phyloP scores from a whole-genome alignment of 306 rosid genomes.

The Boehmeria nivea region DNA sequence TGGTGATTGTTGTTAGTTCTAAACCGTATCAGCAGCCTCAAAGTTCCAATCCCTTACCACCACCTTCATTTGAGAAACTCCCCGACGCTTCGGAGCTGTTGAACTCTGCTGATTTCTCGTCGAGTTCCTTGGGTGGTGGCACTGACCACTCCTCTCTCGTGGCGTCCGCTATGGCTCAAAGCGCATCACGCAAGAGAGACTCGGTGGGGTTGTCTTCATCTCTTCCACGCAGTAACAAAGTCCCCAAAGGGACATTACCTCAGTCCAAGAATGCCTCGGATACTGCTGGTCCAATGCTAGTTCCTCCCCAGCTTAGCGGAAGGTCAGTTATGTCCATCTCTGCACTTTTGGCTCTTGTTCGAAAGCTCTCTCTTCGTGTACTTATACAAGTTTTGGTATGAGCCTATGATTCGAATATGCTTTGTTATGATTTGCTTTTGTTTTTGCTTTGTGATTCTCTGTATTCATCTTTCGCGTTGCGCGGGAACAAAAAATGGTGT shows the following conservation, averaged over 20 bases:
- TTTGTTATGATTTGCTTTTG: no score
- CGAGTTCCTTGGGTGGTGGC: conserved; percentile 34
- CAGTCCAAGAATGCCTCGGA: conserved; percentile 71
- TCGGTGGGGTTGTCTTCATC: conserved; percentile 39
- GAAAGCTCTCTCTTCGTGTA: no score
- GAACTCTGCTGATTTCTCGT: conserved; percentile 47
- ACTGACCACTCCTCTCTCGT: conserved; percentile 66
- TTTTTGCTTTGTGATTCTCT: no score
- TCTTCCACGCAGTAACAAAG: conserved; percentile 47
- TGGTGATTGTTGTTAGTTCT: no score
- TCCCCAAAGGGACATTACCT: conserved; percentile 63
- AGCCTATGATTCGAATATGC: no score
- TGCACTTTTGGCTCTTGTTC: no score
- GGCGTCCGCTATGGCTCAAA: conserved; percentile 70
- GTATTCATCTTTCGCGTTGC: no score
- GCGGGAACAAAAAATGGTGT: no score
- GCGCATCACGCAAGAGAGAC: conserved; percentile 77
- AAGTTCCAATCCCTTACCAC: conserved; percentile 26
- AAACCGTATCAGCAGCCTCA: conserved; percentile 30
- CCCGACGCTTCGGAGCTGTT: conserved; percentile 91
- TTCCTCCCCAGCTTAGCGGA: conserved; percentile 95
- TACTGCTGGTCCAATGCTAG: conserved; percentile 45
- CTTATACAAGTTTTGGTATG: no score
- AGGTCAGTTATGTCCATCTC: conserved; percentile 45
- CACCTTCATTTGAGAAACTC: conserved; percentile 46